phyloP scores from a whole-genome alignment of 441 rosid species.

The Erysimum cheiri region DNA sequence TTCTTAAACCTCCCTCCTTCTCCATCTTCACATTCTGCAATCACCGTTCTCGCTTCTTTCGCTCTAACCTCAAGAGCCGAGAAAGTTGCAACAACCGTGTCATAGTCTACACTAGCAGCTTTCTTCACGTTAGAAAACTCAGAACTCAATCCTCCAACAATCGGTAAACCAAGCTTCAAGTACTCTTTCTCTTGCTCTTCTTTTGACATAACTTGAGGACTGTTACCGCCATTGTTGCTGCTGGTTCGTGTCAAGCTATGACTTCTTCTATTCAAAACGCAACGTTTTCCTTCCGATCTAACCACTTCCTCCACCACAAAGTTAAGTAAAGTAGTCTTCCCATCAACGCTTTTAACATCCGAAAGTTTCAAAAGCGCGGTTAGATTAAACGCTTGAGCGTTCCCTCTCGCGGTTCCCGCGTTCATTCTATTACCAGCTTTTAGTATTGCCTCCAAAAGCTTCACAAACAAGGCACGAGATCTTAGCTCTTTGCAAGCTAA shows the following conservation, averaged over 20 bases:
- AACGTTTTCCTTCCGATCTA: slow-evolving; percentile 78
- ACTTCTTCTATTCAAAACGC: slow-evolving; percentile 49
- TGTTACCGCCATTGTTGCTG: slow-evolving; percentile 27
- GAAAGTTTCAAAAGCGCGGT: slow-evolving; percentile 77
- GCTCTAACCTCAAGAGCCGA: slow-evolving; percentile 53
- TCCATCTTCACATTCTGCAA: slow-evolving; percentile 25
- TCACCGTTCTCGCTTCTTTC: slow-evolving; percentile 46
- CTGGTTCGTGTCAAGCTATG: slow-evolving; percentile 48
- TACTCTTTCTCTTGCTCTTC: slow-evolving; percentile 77
- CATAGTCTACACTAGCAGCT: slow-evolving; percentile 72
- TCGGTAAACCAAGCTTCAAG: slow-evolving; percentile 71
- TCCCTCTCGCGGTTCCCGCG: slow-evolving; percentile 89
- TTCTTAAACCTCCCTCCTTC: slow-evolving; percentile 53
- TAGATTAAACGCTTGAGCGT: slow-evolving; percentile 90
- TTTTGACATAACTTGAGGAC: slow-evolving; percentile 29
- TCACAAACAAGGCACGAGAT: slow-evolving; percentile 74
- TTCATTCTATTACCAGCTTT: slow-evolving; percentile 97
- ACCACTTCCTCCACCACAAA: slow-evolving; percentile 88
- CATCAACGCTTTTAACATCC: slow-evolving; percentile 80
- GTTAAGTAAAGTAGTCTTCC: slow-evolving; percentile 82
- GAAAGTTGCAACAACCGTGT: slow-evolving; percentile 54
- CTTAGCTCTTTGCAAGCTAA: slow-evolving; percentile 78
- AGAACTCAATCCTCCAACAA: slow-evolving; percentile 78
- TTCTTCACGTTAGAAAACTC: slow-evolving; percentile 85
- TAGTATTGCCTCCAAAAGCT: slow-evolving; percentile 88